A percentile compares a stretch with the other conserved stretches of the same genome.
Evolutionary conservation across 306 rosid genomes (phyloP).

Genomic region (Citrullus mucosospermus): DNA sequence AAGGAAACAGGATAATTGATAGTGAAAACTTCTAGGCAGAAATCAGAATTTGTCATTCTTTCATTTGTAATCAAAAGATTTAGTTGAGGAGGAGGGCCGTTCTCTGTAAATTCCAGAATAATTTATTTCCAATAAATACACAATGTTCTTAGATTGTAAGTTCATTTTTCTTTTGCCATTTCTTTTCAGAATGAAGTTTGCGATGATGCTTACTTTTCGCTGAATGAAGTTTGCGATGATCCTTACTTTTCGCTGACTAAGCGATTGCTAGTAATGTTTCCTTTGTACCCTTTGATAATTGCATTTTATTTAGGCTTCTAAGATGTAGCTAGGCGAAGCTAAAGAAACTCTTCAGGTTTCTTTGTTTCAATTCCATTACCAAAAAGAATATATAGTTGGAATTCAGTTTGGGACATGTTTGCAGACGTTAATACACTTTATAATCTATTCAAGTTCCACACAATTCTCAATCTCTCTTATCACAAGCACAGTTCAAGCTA

Average conservation of each 20-base stretch:
- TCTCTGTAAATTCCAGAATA: slow-evolving; percentile 13
- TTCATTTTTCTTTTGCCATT: neutral
- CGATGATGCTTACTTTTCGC: neutral
- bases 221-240: too few species aligned
- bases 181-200: neutral
- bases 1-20: slow-evolving; percentile 18
- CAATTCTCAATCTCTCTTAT: slow-evolving; percentile 1
- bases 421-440: neutral
- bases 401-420: neutral
- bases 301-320: neutral
- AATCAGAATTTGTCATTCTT: slow-evolving; percentile 56
- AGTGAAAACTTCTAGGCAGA: slow-evolving; percentile 24
- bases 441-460: neutral
- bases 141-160: neutral
- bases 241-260: neutral
- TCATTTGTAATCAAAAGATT: slow-evolving; percentile 40
- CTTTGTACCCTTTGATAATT: neutral
- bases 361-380: neutral
- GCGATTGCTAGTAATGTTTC: neutral
- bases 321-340: neutral
- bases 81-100: slow-evolving; percentile 8
- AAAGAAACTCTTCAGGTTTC: neutral
- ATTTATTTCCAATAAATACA: slow-evolving; percentile 1
- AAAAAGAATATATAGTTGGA: neutral
- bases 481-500: slow-evolving; percentile 15